phyloP scores from a whole-genome alignment of 2,329 filamentous ascomycete species.

The Corniculantispora saksenae region DNA sequence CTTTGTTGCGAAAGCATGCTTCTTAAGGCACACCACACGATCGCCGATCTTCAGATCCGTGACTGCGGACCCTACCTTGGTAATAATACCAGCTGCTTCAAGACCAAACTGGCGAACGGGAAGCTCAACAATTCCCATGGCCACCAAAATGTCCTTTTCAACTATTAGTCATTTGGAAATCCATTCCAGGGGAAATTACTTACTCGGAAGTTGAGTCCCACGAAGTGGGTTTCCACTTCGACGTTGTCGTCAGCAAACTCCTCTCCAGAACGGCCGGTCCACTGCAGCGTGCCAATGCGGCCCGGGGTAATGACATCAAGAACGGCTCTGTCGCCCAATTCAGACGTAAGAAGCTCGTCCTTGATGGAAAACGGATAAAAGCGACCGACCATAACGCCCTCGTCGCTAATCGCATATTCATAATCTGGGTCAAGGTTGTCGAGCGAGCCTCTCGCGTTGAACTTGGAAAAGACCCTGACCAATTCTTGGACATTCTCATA shows the following conservation, averaged over 20 bases:
- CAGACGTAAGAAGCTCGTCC: conserved; percentile 20
- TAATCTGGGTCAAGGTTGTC: conserved; percentile 29
- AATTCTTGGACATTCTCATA: conserved; percentile 14
- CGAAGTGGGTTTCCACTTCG: conserved; percentile 36
- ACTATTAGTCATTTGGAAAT: background rate
- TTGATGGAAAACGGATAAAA: conserved; percentile 29
- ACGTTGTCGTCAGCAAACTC: conserved; percentile 28
- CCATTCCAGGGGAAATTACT: conserved; percentile 17
- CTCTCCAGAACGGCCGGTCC: conserved; percentile 17
- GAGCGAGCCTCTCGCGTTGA: conserved; percentile 24
- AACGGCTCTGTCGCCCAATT: conserved; percentile 4
- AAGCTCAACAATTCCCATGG: conserved; percentile 32
- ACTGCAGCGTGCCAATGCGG: conserved; percentile 26
- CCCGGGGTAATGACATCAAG: conserved; percentile 20
- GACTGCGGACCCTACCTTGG: conserved; percentile 30
- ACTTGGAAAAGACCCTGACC: conserved; percentile 25
- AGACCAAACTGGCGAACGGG: conserved; percentile 27
- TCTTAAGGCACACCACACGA: conserved; percentile 30
- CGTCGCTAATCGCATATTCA: conserved; percentile 34
- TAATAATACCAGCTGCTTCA: conserved; percentile 34
- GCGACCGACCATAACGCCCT: conserved; percentile 29
- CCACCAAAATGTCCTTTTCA: conserved; percentile 39
- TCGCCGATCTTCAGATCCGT: conserved; percentile 35
- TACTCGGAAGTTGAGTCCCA: conserved; percentile 37
- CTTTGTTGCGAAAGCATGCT: conserved; percentile 30